Base-by-base conservation (phyloP, 345 rosid genomes). In the Pistacia vera region DNA sequence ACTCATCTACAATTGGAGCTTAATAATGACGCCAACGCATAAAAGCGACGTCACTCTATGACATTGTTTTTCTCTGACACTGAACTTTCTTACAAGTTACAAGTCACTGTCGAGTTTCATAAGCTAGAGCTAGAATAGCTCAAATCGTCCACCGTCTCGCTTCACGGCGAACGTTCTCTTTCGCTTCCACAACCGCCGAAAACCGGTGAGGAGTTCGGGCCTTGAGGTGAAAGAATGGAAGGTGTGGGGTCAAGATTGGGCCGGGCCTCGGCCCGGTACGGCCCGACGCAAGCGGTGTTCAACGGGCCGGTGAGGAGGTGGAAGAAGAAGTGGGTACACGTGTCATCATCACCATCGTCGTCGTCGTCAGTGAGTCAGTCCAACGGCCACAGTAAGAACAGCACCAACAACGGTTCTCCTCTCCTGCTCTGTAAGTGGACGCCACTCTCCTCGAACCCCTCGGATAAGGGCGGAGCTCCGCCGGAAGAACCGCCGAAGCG, bases 301-400 rank as follows among this genome's bases (percentile, higher is more conserved):
- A 93, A 83, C 77, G 97, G 99, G 11, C 97, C 95, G 12, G 99
- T 96, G 20, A 87, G 98, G 83, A 92, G 86, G 87, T 93, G 99
- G 99, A 96, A 89, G 93, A 92, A 90, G 90, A 92, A 87, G 85
- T 96, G 99, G 99, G 97, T 96, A 81, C 95, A 95, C 82, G 93
- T 96, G 69, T 78, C 92, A 4, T 79, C 87, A 3, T 73, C 85
- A 11, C 52, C 68, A 3, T 25, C 81, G 14, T 13, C 79, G 13
- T 12, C 92, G 5, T 78, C 88, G 51, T 83, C 75, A 83, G 73
- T 72, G 72, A 73, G 73, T 65, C 90, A 84, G 71, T 81, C 88
- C 81, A 86, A 89, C 86, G 84, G 62, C 85, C 83, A 78, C 71
- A 62, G 46, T 18, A 71, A 68, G 74, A 76, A 74, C 68, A 75